Evolutionary conservation across 345 rosid genomes (phyloP).

Genomic region (Sonneratia alba): DNA sequence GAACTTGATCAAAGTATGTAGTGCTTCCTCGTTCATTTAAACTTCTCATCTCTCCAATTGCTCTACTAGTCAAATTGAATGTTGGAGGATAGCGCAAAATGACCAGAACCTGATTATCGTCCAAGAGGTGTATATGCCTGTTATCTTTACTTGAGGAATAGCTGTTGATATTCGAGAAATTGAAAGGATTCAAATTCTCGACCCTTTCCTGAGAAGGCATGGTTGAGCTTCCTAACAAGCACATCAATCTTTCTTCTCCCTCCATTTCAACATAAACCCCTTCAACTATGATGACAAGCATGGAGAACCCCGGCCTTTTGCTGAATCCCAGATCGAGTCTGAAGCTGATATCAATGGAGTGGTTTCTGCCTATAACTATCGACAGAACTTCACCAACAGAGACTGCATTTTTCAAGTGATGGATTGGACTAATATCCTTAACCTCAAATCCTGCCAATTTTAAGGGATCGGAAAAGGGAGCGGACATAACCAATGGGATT

Average conservation of each 20-base stretch:
- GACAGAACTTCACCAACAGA: neutral
- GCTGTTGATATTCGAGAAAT: neutral
- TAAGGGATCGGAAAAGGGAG: neutral
- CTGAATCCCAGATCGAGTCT: neutral
- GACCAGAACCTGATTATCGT: neutral
- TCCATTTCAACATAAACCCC: neutral
- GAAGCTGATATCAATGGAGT: neutral
- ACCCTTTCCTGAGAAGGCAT: neutral
- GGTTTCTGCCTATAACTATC: neutral
- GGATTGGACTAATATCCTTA: conserved; percentile 2
- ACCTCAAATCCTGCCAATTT: neutral
- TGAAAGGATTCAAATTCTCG: neutral
- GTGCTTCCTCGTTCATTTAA: neutral
- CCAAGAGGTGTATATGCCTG: neutral
- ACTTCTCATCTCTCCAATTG: conserved; percentile 3
- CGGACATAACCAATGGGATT: neutral
- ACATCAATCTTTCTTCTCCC: neutral
- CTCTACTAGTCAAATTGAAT: conserved; percentile 5
- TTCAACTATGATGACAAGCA: neutral
- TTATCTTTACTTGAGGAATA: neutral
- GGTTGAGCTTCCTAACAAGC: neutral
- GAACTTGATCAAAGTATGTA: conserved; percentile 1
- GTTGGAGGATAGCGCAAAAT: neutral
- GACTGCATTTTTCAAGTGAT: neutral
- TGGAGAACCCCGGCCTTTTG: neutral